A percentile compares a stretch with the other conserved stretches of the same genome.
These are phyloP conservation scores for Mycena epipterygia DNA, from an alignment of 768 basidiomycete species.

Conservation along the genomic window DNA sequence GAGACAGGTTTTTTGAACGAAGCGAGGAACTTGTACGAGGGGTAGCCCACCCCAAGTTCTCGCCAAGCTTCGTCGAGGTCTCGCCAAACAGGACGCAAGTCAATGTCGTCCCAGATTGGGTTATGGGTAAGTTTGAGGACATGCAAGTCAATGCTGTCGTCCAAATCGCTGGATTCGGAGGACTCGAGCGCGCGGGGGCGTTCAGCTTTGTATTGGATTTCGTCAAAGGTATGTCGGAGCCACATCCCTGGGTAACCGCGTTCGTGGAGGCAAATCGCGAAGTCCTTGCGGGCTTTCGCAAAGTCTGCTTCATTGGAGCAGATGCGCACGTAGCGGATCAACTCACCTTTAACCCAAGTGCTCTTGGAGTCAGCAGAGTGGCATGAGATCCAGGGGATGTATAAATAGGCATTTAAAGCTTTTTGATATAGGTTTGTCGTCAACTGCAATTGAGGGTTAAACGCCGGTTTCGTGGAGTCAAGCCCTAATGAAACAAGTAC, in stretches of 20 bases:
- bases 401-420: no score
- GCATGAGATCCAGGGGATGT: constrained; percentile 34
- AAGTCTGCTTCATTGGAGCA: constrained; percentile 25
- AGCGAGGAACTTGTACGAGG: background rate
- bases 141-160: background rate
- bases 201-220: constrained; percentile 15
- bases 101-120: constrained; percentile 16
- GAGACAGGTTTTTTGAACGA: constrained; percentile 19
- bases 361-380: no score
- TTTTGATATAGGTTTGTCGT: constrained; percentile 25
- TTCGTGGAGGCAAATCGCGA: background rate
- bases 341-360: no score
- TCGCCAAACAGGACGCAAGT: no score
- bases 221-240: constrained; percentile 24
- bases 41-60: background rate
- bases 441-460: background rate
- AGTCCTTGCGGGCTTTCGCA: background rate
- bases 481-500: constrained; percentile 19
- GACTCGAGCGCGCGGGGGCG: constrained; percentile 12
- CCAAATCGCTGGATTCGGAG: background rate
- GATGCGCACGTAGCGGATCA: constrained; percentile 18
- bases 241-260: constrained; percentile 28
- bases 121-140: constrained; percentile 33
- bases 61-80: constrained; percentile 8
- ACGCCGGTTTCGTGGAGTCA: background rate